Evolutionary conservation across 208 protist species (phyloP).

Genomic region (Crithidia mellificae): DNA sequence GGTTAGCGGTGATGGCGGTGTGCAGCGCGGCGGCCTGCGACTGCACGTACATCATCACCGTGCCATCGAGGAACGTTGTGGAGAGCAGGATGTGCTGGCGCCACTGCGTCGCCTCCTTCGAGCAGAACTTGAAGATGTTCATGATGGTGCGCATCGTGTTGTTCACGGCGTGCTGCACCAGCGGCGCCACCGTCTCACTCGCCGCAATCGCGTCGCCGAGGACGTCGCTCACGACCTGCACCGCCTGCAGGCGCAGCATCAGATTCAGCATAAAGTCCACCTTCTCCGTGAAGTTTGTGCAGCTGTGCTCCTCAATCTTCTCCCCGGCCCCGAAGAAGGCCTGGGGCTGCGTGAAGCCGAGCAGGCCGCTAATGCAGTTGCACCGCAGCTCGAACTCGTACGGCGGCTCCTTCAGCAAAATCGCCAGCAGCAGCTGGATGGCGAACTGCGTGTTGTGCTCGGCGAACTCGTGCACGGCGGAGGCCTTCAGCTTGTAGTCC

Average conservation of each 20-base stretch:
- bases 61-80: constrained; percentile 81
- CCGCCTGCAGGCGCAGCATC: constrained; percentile 85
- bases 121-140: constrained; percentile 92
- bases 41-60: constrained; percentile 71
- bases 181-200: constrained; percentile 9
- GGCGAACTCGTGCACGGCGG: constrained; percentile 89
- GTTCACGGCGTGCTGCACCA: constrained; percentile 56
- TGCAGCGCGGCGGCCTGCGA: constrained; percentile 54
- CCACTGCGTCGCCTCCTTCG: constrained; percentile 72
- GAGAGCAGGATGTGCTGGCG: constrained; percentile 90
- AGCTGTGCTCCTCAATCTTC: constrained; percentile 77
- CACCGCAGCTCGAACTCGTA: constrained; percentile 90
- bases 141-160: constrained; percentile 90
- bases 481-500: constrained; percentile 86
- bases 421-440: constrained; percentile 89
- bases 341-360: constrained; percentile 90
- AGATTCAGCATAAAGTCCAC: constrained; percentile 83
- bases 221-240: constrained; percentile 87
- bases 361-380: constrained; percentile 87
- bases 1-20: constrained; percentile 29
- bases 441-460: constrained; percentile 91
- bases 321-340: constrained; percentile 81
- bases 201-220: constrained; percentile 63
- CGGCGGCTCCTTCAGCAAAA: constrained; percentile 89
- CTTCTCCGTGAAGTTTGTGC: constrained; percentile 87